Evolutionary conservation across 2,329 filamentous ascomycete genomes (phyloP).

Genomic region (Sphaerulina vaccinii): DNA sequence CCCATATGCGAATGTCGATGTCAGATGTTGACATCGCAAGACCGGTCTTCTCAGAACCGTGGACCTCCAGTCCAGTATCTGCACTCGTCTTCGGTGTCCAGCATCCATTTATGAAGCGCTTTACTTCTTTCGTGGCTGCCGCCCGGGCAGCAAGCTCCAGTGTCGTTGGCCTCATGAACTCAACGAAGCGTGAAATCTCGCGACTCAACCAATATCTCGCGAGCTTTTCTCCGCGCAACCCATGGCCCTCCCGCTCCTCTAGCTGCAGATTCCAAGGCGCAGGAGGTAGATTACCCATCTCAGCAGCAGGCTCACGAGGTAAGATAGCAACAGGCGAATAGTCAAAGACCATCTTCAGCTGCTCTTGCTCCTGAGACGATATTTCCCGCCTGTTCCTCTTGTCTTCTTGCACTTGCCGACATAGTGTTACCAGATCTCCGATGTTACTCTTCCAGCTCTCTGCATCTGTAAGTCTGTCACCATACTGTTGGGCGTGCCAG

Average conservation of each 20-base stretch:
- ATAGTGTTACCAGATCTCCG: not conserved
- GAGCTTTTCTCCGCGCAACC: not conserved
- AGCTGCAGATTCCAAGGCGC: constrained; percentile 11
- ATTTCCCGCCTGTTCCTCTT: not conserved
- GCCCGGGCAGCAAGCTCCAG: constrained; percentile 44
- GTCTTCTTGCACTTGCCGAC: not conserved
- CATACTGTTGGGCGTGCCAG: not conserved
- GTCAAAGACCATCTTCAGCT: not conserved
- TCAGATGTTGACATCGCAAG: constrained; percentile 55
- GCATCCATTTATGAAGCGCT: constrained; percentile 29
- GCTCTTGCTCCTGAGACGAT: not conserved
- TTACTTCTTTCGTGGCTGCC: constrained; percentile 37
- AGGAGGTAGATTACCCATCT: not conserved
- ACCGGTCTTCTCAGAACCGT: constrained; percentile 56
- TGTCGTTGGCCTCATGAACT: constrained; percentile 45
- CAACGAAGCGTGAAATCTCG: constrained; percentile 49
- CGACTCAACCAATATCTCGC: constrained; percentile 26
- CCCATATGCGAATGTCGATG: constrained; percentile 51
- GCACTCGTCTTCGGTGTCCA: constrained; percentile 31
- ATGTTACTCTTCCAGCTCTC: constrained; percentile 6
- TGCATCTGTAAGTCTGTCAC: not conserved
- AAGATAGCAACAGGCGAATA: constrained; percentile 8
- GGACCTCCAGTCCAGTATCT: constrained; percentile 38
- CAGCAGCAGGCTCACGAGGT: constrained; percentile 2
- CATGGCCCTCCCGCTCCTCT: not conserved